These are phyloP conservation scores for Caryocar brasiliense DNA, from an alignment of 441 rosid species.

Conservation along the genomic window DNA sequence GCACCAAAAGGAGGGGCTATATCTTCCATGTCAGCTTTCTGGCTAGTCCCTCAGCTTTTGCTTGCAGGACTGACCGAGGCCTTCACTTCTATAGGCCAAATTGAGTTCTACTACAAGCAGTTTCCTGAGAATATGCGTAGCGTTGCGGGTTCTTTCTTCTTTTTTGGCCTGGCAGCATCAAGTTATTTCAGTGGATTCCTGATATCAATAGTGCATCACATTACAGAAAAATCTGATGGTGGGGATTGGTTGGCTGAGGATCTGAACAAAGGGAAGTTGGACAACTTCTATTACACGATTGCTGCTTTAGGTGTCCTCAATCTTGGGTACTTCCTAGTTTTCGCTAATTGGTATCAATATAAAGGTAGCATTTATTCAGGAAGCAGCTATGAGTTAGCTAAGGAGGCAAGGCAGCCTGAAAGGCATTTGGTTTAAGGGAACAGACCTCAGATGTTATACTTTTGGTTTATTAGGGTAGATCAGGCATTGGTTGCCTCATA, in stretches of 20 bases:
- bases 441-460: too few species aligned
- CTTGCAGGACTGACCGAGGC: conserved; percentile 30
- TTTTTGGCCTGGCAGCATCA: conserved; percentile 15
- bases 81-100: conserved; percentile 20
- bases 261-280: conserved; percentile 24
- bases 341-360: background rate
- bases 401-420: too few species aligned
- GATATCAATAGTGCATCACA: conserved; percentile 17
- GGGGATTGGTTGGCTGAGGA: conserved; percentile 24
- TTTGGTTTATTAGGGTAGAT: too few species aligned
- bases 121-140: conserved; percentile 35
- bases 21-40: conserved; percentile 31
- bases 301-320: conserved; percentile 14
- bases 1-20: conserved; percentile 24
- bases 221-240: conserved; percentile 2
- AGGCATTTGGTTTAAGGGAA: background rate
- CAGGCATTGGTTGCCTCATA: too few species aligned
- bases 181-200: conserved; percentile 24
- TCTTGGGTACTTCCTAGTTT: conserved; percentile 17
- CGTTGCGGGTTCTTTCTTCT: conserved; percentile 19
- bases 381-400: too few species aligned
- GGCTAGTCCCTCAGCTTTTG: conserved; percentile 38
- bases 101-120: conserved; percentile 35
- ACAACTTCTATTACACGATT: conserved; percentile 25
- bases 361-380: too few species aligned